Conservation (phyloP, 1,284 basidiomycete species). For the Uromyces viciae-fabae region DNA sequence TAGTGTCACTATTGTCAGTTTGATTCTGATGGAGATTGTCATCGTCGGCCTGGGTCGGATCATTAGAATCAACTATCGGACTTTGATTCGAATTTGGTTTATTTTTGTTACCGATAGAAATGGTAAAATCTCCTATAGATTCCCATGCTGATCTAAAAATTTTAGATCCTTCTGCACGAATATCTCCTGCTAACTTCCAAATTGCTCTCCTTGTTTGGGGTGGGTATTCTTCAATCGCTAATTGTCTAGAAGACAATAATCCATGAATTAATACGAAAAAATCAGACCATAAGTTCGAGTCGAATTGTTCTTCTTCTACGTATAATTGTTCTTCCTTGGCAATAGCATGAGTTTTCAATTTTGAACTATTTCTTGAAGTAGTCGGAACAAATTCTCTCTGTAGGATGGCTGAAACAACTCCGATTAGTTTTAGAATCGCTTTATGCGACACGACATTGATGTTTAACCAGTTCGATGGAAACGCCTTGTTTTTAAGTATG, state of each 20-base stretch:
- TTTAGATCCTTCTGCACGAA: conserved; percentile 84
- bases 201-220: conserved; percentile 91
- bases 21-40: not conserved
- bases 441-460: conserved; percentile 85
- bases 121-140: conserved; percentile 62
- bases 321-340: conserved; percentile 60
- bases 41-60: not conserved
- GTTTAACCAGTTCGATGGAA: conserved; percentile 87
- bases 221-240: conserved; percentile 89
- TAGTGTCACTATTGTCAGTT: not conserved
- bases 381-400: conserved; percentile 74
- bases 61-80: conserved; percentile 31
- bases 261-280: conserved; percentile 77
- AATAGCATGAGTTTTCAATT: not conserved
- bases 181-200: conserved; percentile 90
- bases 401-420: conserved; percentile 72
- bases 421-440: conserved; percentile 80
- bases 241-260: conserved; percentile 79
- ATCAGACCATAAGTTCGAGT: conserved; percentile 74
- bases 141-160: conserved; percentile 82
- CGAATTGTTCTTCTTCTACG: conserved; percentile 60
- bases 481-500: conserved; percentile 80
- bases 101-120: conserved; percentile 57
- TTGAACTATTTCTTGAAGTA: not conserved
- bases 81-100: conserved; percentile 57